These are phyloP conservation scores for Xylaria sp. DNA, from an alignment of 2,329 filamentous ascomycete species.

Conservation along the genomic window DNA sequence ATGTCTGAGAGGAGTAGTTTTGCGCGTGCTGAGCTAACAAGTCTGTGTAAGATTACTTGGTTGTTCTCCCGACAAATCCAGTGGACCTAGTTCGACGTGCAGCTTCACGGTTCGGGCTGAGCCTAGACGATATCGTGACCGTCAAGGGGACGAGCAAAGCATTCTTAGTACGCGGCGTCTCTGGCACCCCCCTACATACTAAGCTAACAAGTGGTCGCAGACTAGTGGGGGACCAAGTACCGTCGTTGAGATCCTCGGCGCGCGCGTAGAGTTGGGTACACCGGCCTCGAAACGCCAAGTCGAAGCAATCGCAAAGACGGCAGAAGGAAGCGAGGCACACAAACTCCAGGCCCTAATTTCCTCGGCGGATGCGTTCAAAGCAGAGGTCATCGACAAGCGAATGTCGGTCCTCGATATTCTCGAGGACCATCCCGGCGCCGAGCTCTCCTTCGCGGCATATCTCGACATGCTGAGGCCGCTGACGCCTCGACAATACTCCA, in stretches of 20 bases:
- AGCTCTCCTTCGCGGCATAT: conserved; percentile 53
- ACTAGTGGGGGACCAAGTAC: conserved; percentile 28
- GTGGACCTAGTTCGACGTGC: conserved; percentile 22
- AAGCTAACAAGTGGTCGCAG: conserved; percentile 7
- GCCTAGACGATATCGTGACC: conserved; percentile 31
- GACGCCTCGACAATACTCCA: conserved; percentile 67
- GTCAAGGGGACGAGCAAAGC: conserved; percentile 35
- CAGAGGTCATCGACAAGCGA: conserved; percentile 58
- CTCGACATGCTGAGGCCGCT: conserved; percentile 71
- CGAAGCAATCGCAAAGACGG: conserved; percentile 59
- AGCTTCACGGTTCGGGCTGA: conserved; percentile 24
- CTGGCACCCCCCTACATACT: background rate
- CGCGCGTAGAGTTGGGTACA: conserved; percentile 39
- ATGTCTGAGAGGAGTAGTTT: conserved; percentile 1
- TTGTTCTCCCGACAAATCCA: conserved; percentile 36
- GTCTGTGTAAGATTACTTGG: conserved; percentile 29
- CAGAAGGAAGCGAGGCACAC: conserved; percentile 57
- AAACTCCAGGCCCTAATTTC: conserved; percentile 50
- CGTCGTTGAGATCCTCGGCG: conserved; percentile 57
- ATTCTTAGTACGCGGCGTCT: conserved; percentile 23
- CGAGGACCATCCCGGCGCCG: conserved; percentile 53
- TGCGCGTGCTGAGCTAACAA: background rate
- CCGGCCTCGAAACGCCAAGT: conserved; percentile 57
- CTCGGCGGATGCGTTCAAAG: conserved; percentile 47
- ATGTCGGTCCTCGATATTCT: conserved; percentile 53